Percentiles rank a stretch among this genome's conserved stretches.
phyloP scores from a whole-genome alignment of 139 green algal genomes.

The Micractinium sp. region DNA sequence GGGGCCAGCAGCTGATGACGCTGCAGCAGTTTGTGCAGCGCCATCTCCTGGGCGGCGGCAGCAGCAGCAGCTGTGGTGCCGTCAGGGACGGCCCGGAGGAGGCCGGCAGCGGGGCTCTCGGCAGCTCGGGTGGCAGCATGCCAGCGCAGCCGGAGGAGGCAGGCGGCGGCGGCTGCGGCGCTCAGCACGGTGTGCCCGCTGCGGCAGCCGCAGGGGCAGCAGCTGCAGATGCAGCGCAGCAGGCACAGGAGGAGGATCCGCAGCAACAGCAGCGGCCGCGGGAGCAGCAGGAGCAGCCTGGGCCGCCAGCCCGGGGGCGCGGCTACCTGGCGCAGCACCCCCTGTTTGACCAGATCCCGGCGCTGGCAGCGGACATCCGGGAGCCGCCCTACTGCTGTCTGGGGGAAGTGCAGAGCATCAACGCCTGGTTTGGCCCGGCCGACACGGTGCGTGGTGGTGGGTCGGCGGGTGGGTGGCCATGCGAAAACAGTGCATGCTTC shows the following conservation, averaged over 20 bases:
- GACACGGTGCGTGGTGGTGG: slow-evolving; percentile 67
- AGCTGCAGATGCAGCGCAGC: background rate
- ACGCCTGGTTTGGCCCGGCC: slow-evolving; percentile 92
- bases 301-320: slow-evolving; percentile 5
- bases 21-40: slow-evolving; percentile 78
- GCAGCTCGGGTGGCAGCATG: background rate
- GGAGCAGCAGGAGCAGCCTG: slow-evolving; percentile 2
- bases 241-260: slow-evolving; percentile 1
- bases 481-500: too few relatives aligned
- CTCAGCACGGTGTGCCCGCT: background rate
- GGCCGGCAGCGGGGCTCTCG: background rate
- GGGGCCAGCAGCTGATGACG: slow-evolving; percentile 87
- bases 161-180: background rate
- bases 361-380: slow-evolving; percentile 78
- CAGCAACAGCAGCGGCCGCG: background rate
- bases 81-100: background rate
- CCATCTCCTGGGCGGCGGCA: slow-evolving; percentile 47
- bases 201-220: background rate
- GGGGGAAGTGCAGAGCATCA: slow-evolving; percentile 66
- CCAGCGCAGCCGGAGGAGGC: background rate
- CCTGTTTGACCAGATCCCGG: slow-evolving; percentile 92
- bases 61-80: background rate
- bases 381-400: slow-evolving; percentile 88
- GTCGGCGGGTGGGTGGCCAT: too few relatives aligned
- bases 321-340: slow-evolving; percentile 94